Evolutionary conservation across 331 rosid genomes (phyloP).

Genomic region (Rosa hybrid): DNA sequence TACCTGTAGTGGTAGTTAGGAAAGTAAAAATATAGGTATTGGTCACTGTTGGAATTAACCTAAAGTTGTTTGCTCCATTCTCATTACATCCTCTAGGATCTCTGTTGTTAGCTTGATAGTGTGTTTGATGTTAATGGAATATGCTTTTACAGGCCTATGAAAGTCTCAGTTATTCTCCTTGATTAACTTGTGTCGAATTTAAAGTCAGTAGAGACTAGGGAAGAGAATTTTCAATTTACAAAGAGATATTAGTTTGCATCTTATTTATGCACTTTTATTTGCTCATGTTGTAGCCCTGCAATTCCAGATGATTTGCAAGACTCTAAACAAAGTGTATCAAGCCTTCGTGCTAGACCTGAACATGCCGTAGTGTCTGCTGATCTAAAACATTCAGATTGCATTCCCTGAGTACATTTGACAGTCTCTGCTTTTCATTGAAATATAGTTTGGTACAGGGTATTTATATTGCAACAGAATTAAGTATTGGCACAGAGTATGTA

Average conservation of each 20-base stretch:
- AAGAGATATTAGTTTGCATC: not conserved
- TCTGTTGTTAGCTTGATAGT: not conserved
- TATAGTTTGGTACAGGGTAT: too few species aligned
- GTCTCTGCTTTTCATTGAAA: too few species aligned
- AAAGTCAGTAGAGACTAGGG: not conserved
- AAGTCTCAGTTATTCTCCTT: slow-evolving; percentile 46
- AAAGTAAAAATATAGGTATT: not conserved
- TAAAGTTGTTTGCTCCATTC: not conserved
- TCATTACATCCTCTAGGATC: not conserved
- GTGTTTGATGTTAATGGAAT: not conserved
- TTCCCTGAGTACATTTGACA: not conserved
- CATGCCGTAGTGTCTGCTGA: slow-evolving; percentile 36
- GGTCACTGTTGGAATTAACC: too few species aligned
- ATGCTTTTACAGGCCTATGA: slow-evolving; percentile 69
- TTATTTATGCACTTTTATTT: slow-evolving; percentile 19
- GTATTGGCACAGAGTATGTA: too few species aligned
- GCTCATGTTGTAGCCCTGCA: slow-evolving; percentile 43
- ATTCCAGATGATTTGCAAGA: slow-evolving; percentile 38
- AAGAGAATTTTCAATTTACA: not conserved
- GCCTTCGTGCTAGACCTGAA: slow-evolving; percentile 43
- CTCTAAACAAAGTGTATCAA: slow-evolving; percentile 31
- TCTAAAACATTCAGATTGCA: slow-evolving; percentile 45
- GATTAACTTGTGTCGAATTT: not conserved
- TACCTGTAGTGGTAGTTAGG: not conserved
- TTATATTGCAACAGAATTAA: too few species aligned